A percentile compares a stretch with the other conserved stretches of the same genome.
These are phyloP conservation scores for Crithidia acanthocephali DNA, from an alignment of 208 protist genomes.

Conservation along the genomic window DNA sequence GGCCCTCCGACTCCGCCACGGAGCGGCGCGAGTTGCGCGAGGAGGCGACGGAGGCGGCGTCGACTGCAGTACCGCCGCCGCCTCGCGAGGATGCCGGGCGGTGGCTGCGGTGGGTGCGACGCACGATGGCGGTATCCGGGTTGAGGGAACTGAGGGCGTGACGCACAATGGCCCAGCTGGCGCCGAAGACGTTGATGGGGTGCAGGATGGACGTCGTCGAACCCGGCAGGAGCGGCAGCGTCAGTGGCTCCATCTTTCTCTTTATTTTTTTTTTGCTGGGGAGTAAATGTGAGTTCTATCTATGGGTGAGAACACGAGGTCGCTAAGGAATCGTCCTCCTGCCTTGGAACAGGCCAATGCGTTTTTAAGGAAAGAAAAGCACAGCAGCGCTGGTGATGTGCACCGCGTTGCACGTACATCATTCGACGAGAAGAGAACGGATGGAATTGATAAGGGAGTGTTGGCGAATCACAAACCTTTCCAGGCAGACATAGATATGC, in stretches of 20 bases:
- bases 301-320: not conserved
- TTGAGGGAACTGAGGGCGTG: slow-evolving; percentile 60
- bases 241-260: slow-evolving; percentile 8
- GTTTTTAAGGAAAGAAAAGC: not conserved
- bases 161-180: slow-evolving; percentile 38
- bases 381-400: not conserved
- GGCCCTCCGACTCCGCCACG: not conserved
- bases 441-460: too few species aligned
- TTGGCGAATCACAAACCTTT: too few species aligned
- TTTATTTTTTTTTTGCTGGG: too few species aligned
- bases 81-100: slow-evolving; percentile 8
- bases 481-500: too few species aligned
- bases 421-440: too few species aligned
- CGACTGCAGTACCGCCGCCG: not conserved
- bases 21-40: slow-evolving; percentile 27
- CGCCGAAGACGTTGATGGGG: slow-evolving; percentile 53
- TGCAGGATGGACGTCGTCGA: slow-evolving; percentile 50
- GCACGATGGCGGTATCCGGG: slow-evolving; percentile 64
- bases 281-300: too few species aligned
- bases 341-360: not conserved
- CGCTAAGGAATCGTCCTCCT: not conserved
- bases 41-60: slow-evolving; percentile 31
- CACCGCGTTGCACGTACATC: too few species aligned
- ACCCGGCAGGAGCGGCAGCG: slow-evolving; percentile 30
- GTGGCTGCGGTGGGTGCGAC: slow-evolving; percentile 34